Conservation (phyloP, 139 green algal genomes). For the Coccomyxa sp. region DNA sequence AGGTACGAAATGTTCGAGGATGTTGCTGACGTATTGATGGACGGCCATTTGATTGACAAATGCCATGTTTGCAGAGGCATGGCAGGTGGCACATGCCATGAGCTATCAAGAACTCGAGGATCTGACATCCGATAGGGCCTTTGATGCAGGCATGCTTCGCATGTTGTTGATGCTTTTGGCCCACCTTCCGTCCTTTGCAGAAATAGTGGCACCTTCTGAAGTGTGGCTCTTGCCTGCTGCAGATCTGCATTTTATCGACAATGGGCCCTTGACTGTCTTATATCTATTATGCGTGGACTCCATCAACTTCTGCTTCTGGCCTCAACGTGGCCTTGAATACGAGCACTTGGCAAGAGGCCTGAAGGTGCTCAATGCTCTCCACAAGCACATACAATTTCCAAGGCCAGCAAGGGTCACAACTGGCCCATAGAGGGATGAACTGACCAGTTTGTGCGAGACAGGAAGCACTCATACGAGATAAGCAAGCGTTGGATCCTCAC, state of each 20-base stretch:
- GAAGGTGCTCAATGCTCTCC: slow-evolving; percentile 29
- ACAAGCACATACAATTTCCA: neutral
- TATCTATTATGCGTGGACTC: slow-evolving; percentile 93
- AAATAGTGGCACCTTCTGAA: neutral
- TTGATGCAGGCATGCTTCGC: neutral
- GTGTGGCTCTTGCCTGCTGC: neutral
- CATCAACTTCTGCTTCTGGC: slow-evolving; percentile 99
- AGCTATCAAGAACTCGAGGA: neutral
- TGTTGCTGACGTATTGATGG: too few relatives aligned
- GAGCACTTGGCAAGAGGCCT: slow-evolving; percentile 77
- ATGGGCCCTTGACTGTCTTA: slow-evolving; percentile 52
- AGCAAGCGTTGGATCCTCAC: slow-evolving; percentile 36
- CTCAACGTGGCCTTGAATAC: slow-evolving; percentile 82
- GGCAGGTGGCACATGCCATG: too few relatives aligned
- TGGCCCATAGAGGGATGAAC: neutral
- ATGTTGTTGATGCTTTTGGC: neutral
- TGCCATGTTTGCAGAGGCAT: too few relatives aligned
- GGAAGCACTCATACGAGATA: slow-evolving; percentile 46
- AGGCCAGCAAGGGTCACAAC: neutral
- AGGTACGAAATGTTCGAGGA: too few relatives aligned
- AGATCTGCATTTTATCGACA: slow-evolving; percentile 65
- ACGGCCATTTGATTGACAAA: too few relatives aligned
- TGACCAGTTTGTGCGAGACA: slow-evolving; percentile 6
- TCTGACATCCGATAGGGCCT: neutral
- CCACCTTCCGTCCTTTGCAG: neutral